Evolutionary conservation across 1,284 basidiomycete genomes (phyloP).

Genomic region (Neonothopanus nambi): DNA sequence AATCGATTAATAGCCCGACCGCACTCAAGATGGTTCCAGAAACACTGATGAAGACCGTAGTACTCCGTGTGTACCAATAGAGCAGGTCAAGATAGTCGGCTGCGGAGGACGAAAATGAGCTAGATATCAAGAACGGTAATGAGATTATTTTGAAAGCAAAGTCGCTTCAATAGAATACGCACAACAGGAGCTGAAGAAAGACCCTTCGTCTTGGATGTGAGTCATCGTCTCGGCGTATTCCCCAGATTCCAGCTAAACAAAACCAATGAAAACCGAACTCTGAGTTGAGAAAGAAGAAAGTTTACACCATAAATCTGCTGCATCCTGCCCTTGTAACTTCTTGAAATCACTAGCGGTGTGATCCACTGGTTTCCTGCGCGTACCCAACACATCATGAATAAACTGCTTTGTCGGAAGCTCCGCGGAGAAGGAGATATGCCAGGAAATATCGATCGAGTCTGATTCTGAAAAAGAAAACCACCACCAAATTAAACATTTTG

Average conservation of each 20-base stretch:
- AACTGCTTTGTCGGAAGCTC: conserved; percentile 20
- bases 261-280: not conserved
- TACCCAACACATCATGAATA: conserved; percentile 11
- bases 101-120: conserved; percentile 8
- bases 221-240: not conserved
- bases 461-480: conserved; percentile 14
- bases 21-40: conserved; percentile 23
- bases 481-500: not conserved
- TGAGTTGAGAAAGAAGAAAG: not conserved
- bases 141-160: not conserved
- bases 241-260: conserved; percentile 1
- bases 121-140: not conserved
- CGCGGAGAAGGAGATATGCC: conserved; percentile 30
- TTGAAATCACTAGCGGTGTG: conserved; percentile 23
- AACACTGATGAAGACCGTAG: conserved; percentile 28
- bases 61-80: conserved; percentile 33
- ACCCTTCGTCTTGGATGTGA: conserved; percentile 1
- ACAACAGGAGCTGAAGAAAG: conserved; percentile 15
- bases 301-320: conserved; percentile 23
- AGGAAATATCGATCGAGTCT: conserved; percentile 27
- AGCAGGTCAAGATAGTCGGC: conserved; percentile 18
- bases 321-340: conserved; percentile 19
- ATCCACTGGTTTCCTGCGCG: conserved; percentile 8
- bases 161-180: conserved; percentile 3
- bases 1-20: conserved; percentile 12